A percentile compares a stretch with the other conserved stretches of the same genome.
Evolutionary conservation across 768 basidiomycete species (phyloP).

Genomic region (Tricholoma sp.): DNA sequence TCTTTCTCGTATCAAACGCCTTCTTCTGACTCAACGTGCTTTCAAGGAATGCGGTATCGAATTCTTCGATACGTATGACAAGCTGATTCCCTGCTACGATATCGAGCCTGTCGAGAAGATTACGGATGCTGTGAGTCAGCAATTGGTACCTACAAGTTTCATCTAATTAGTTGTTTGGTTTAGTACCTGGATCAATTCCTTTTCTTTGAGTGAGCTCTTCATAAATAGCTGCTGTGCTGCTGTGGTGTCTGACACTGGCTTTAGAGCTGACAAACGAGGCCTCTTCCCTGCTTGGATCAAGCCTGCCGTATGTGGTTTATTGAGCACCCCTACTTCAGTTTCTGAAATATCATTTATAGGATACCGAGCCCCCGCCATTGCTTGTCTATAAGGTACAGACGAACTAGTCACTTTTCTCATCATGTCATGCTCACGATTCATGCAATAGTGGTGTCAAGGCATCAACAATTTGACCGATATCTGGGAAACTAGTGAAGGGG

Average conservation of each 20-base stretch:
- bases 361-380: constrained; percentile 94
- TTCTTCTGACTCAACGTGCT: constrained; percentile 93
- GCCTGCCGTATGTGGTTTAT: constrained; percentile 54
- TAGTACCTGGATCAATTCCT: constrained; percentile 97
- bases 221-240: not conserved
- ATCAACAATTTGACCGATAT: constrained; percentile 98
- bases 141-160: not conserved
- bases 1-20: constrained; percentile 95
- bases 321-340: not conserved
- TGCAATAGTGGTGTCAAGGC: constrained; percentile 84
- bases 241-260: constrained; percentile 2
- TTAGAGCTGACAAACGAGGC: constrained; percentile 88
- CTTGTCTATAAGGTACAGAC: constrained; percentile 79
- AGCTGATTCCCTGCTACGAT: constrained; percentile 97
- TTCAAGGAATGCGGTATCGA: constrained; percentile 99
- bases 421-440: not conserved
- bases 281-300: constrained; percentile 99
- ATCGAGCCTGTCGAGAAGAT: constrained; percentile 99
- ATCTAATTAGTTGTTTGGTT: constrained; percentile 8
- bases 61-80: constrained; percentile 97
- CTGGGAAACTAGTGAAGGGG: constrained; percentile 98
- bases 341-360: constrained; percentile 29
- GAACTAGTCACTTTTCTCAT: not conserved
- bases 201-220: constrained; percentile 73
- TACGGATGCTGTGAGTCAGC: constrained; percentile 78